Evolutionary conservation across 192 early-diverging fungal species (phyloP).

Genomic region (Dimargaris cristalligena): DNA sequence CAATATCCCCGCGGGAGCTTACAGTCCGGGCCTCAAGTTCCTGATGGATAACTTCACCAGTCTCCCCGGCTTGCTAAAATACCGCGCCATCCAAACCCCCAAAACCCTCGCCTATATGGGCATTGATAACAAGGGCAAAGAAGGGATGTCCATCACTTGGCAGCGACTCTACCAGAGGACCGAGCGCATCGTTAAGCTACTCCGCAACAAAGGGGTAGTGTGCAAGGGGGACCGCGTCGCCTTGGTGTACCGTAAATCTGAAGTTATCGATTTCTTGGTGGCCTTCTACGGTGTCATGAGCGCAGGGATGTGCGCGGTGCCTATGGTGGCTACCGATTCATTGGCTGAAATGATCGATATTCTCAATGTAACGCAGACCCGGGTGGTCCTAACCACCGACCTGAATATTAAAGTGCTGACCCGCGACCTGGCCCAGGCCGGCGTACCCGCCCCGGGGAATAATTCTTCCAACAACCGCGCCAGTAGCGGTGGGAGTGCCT

Average conservation of each 20-base stretch:
- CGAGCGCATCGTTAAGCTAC: slow-evolving; percentile 47
- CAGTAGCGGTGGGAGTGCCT: background rate
- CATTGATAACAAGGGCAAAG: slow-evolving; percentile 59
- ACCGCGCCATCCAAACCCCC: slow-evolving; percentile 40
- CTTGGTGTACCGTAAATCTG: slow-evolving; percentile 61
- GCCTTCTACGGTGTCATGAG: slow-evolving; percentile 69
- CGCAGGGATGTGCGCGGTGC: slow-evolving; percentile 66
- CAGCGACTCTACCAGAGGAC: slow-evolving; percentile 50
- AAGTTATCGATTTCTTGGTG: slow-evolving; percentile 66
- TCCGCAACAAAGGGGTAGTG: slow-evolving; percentile 42
- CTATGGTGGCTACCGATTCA: slow-evolving; percentile 66
- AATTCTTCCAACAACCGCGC: too few species aligned
- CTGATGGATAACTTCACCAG: slow-evolving; percentile 36
- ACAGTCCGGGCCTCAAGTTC: slow-evolving; percentile 15
- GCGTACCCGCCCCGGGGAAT: slow-evolving; percentile 21
- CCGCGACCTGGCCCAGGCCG: slow-evolving; percentile 45
- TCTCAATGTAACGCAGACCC: slow-evolving; percentile 42
- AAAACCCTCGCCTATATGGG: slow-evolving; percentile 41
- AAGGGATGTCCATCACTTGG: slow-evolving; percentile 50
- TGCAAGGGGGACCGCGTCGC: slow-evolving; percentile 51
- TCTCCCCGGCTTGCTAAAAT: slow-evolving; percentile 47
- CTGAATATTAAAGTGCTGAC: slow-evolving; percentile 52
- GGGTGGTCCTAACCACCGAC: slow-evolving; percentile 67
- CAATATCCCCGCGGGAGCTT: slow-evolving; percentile 16
- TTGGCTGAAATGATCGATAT: slow-evolving; percentile 62